Conservation (phyloP, 2,329 filamentous ascomycete species). For the Ploettnerulaceae sp. region DNA sequence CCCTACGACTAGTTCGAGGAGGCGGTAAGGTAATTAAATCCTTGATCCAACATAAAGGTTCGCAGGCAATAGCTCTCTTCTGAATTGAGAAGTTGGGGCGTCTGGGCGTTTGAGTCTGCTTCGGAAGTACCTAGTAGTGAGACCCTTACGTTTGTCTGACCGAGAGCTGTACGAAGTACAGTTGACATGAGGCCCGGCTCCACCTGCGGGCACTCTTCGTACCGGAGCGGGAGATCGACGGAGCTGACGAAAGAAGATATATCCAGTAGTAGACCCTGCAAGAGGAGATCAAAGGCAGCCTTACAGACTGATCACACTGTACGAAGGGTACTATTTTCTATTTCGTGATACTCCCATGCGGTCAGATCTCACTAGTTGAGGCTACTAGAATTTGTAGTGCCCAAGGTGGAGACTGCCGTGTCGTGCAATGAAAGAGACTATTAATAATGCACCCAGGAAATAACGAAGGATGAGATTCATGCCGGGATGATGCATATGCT, state of each 20-base stretch:
- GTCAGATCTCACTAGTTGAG: too few relatives aligned
- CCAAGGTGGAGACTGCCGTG: background rate
- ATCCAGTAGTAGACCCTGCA: background rate
- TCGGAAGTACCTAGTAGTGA: background rate
- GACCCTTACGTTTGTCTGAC: too few relatives aligned
- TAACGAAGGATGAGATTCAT: background rate
- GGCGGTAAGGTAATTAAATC: too few relatives aligned
- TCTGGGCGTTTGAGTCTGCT: background rate
- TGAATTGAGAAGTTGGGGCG: background rate
- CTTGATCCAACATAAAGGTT: too few relatives aligned
- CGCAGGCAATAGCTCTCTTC: background rate
- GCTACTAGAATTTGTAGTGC: too few relatives aligned
- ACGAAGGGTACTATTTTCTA: too few relatives aligned
- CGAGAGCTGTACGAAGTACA: too few relatives aligned
- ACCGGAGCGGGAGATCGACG: slow-evolving; percentile 7
- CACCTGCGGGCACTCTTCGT: background rate
- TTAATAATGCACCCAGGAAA: too few relatives aligned
- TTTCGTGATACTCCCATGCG: too few relatives aligned
- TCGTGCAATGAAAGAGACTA: background rate
- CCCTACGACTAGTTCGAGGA: slow-evolving; percentile 1
- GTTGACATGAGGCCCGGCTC: too few relatives aligned
- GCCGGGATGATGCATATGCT: background rate
- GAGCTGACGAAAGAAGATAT: slow-evolving; percentile 3
- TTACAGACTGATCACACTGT: slow-evolving; percentile 5
- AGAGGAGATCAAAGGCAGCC: slow-evolving; percentile 1